A percentile compares a stretch with the other conserved stretches of the same genome.
Evolutionary conservation across 441 rosid species (phyloP).

Genomic region (Capsella rubella): DNA sequence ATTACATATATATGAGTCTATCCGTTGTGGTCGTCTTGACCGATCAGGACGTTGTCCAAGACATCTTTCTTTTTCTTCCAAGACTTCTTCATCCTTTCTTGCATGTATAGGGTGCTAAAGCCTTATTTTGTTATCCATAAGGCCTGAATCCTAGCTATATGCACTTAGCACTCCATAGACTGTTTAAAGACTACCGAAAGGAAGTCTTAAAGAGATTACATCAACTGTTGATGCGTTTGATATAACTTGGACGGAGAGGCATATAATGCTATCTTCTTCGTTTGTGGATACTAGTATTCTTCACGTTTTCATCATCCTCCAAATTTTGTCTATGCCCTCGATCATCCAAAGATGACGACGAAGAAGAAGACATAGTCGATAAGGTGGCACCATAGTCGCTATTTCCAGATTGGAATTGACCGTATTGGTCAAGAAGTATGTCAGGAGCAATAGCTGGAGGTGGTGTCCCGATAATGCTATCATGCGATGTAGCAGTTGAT

Average conservation of each 20-base stretch:
- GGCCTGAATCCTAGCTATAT: conserved; percentile 5
- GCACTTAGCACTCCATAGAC: neutral
- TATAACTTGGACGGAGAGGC: neutral
- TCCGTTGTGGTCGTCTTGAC: neutral
- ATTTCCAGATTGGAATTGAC: conserved; percentile 21
- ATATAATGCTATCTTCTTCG: conserved; percentile 35
- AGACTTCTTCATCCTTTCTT: conserved; percentile 10
- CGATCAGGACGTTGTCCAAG: neutral
- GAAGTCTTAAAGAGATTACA: neutral
- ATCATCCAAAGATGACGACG: conserved; percentile 25
- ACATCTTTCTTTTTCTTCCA: conserved; percentile 7
- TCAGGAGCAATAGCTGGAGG: conserved; percentile 35
- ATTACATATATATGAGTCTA: neutral
- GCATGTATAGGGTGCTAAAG: conserved; percentile 1
- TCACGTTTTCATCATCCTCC: conserved; percentile 33
- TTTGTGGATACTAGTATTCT: conserved; percentile 30
- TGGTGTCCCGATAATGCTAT: neutral
- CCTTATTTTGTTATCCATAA: neutral
- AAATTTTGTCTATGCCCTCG: neutral
- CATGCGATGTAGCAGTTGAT: conserved; percentile 19
- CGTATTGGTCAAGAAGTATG: conserved; percentile 45
- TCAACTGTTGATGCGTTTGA: neutral
- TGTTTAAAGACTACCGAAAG: neutral
- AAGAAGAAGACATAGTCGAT: conserved; percentile 33
- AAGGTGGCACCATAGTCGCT: neutral